phyloP scores from a whole-genome alignment of 225 moss, liverwort and hornwort genomes.

The Pseudisothecium myosuroides region DNA sequence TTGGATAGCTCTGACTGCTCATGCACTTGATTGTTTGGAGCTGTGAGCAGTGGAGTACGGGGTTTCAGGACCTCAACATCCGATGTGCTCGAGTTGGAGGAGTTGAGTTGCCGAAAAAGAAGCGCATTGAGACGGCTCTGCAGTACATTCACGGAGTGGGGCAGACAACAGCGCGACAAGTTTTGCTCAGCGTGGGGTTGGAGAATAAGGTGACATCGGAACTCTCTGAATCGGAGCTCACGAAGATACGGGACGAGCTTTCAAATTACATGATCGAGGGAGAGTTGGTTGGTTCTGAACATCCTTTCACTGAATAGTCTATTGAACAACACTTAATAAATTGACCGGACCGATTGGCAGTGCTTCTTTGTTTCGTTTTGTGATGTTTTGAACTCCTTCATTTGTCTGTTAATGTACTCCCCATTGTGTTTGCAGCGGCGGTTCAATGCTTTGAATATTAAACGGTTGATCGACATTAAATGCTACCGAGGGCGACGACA shows the following conservation, averaged over 20 bases:
- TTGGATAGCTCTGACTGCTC: not conserved
- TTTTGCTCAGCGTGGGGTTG: conserved; percentile 52
- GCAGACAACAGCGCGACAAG: conserved; percentile 57
- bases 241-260: conserved; percentile 57
- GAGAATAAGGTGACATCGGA: conserved; percentile 68
- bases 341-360: not conserved
- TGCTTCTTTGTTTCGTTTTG: not conserved
- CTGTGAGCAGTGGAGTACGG: not conserved
- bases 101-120: conserved; percentile 67
- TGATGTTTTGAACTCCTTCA: not conserved
- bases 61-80: conserved; percentile 21
- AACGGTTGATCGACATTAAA: conserved; percentile 64
- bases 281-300: conserved; percentile 29
- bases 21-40: not conserved
- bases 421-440: conserved; percentile 25
- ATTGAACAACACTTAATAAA: not conserved
- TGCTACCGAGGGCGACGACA: conserved; percentile 71
- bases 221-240: conserved; percentile 55
- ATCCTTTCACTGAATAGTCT: not conserved
- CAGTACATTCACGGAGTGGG: conserved; percentile 77
- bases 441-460: conserved; percentile 59
- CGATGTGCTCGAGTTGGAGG: conserved; percentile 81
- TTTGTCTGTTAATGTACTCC: not conserved
- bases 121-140: conserved; percentile 69
- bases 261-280: conserved; percentile 64